Conservation (phyloP, 164 flowering plant species). For the Taxillus chinensis region DNA sequence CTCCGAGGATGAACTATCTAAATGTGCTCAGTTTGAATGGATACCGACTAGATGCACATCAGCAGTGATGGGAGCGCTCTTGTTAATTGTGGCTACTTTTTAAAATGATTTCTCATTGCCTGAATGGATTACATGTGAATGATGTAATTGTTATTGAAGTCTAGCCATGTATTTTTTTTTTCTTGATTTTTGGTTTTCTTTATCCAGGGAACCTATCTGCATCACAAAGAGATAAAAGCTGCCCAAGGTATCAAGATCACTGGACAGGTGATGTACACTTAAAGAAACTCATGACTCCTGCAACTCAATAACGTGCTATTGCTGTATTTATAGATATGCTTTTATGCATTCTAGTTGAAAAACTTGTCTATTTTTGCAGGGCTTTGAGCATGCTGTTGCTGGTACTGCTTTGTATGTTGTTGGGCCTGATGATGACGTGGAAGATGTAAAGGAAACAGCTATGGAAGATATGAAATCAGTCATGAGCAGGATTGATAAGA, state of each 20-base stretch:
- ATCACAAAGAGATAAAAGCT: conserved; percentile 90
- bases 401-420: conserved; percentile 89
- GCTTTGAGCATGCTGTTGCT: conserved; percentile 96
- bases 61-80: no score
- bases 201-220: conserved; percentile 73
- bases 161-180: no score
- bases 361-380: conserved; percentile 27
- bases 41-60: no score
- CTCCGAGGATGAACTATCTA: no score
- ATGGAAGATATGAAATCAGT: conserved; percentile 89
- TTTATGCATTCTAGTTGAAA: not conserved
- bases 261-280: conserved; percentile 61
- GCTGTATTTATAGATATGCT: not conserved
- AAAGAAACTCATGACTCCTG: not conserved
- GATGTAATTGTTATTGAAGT: no score
- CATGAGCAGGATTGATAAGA: conserved; percentile 82
- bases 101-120: not conserved
- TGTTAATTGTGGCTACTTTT: no score
- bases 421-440: conserved; percentile 75
- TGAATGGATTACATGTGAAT: not conserved
- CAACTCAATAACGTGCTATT: not conserved
- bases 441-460: conserved; percentile 57
- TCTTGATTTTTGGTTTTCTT: not conserved
- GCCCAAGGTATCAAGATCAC: conserved; percentile 95
- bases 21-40: no score